Evolutionary conservation across 169 alveolate species (phyloP), one percentile per base, ranked within the genome.

Genomic region (Blepharisma undulans): DNA sequence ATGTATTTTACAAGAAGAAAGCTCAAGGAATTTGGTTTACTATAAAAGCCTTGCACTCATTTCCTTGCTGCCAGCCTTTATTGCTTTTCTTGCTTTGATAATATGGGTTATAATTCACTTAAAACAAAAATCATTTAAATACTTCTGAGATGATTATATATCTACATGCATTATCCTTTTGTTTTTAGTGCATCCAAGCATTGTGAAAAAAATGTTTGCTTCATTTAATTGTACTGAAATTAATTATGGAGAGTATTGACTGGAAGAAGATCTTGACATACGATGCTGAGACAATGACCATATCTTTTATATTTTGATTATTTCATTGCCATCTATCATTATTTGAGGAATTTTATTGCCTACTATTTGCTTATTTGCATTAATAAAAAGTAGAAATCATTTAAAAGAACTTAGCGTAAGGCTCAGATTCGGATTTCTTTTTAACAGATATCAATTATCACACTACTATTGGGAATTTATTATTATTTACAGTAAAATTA

Each of bases 271-370:
- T 33, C 30, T 91, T 29, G 19, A 87, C 12, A 32, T 87, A 7
- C 19, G n/a, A 27, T 93, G 95, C 87, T 82, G 74, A 16, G 19
- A 72, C 5, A 90, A 59, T 16, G 27, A 14, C 18, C 94, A 93
- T 84, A 10, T 61, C 29, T 34, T 71, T 76, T 91, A 21, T 77
- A 25, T 85, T 14, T n/a, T 87, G 0, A 36, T 34, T 25, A 48
- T 92, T 16, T 92, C 95, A 27, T 71, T 93, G 30, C 95, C 95
- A 0, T 88, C 92, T 21, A 48, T 93, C 0, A 84, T 91, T 16
- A 33, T 93, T 0, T 93, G 95, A 92, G 94, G 91, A 32, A 16
- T 91, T 16, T 95, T 95, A 7, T 87, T 91, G 22, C 95, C 95
- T 12, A 36, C 84, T 25, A 48, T 93, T 66, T 87, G 91, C 10